phyloP scores from a whole-genome alignment of 2,329 filamentous ascomycete species.

The Trichophyton rubrum region DNA sequence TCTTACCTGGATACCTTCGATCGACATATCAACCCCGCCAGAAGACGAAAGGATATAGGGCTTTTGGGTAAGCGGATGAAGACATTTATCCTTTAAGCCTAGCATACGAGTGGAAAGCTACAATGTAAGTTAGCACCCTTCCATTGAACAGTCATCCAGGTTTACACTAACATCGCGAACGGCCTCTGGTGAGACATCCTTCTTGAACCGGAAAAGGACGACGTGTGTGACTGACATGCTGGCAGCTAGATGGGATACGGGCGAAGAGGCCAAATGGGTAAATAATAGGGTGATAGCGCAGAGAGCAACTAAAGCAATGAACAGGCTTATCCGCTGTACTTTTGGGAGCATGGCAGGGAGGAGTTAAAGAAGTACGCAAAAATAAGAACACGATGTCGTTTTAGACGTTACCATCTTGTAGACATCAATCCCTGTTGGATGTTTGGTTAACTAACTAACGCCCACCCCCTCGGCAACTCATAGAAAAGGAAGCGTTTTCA shows the following conservation, averaged over 20 bases:
- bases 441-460: not conserved
- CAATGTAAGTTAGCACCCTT: not conserved
- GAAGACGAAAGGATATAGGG: conserved; percentile 49
- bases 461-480: no score
- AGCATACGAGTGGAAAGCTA: conserved; percentile 48
- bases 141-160: not conserved
- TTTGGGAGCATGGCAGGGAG: not conserved
- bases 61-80: conserved; percentile 46
- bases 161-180: conserved; percentile 41
- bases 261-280: not conserved
- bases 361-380: not conserved
- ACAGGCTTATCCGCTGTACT: not conserved
- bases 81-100: conserved; percentile 44
- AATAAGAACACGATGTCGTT: not conserved
- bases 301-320: not conserved
- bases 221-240: conserved; percentile 55
- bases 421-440: not conserved
- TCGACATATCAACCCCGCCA: conserved; percentile 51
- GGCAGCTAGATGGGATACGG: not conserved
- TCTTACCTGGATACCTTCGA: conserved; percentile 48
- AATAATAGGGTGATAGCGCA: not conserved
- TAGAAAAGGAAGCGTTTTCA: no score
- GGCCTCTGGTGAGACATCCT: conserved; percentile 35
- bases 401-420: not conserved
- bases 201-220: conserved; percentile 55